Base-by-base conservation (phyloP, 1,284 basidiomycete genomes). In the Leccinum insolens region DNA sequence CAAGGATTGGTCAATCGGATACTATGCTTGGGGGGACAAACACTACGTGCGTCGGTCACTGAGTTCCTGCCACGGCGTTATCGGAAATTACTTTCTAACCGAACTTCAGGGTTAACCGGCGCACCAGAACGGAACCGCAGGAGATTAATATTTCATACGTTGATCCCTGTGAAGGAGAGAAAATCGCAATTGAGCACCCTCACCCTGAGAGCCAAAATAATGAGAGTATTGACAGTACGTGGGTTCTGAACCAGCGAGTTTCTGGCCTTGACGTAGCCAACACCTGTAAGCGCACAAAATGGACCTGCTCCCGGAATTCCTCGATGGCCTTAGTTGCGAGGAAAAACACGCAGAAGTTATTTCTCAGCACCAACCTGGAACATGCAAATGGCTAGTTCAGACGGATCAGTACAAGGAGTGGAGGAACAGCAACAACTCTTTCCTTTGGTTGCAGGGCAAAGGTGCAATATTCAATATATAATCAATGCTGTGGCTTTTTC, bases 371-470 rank as follows among this genome's bases (percentile, higher is more conserved):
- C 68, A 63, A 44, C 34, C 12, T 8, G 59, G 34, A 11, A 69
- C 68, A 2, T 67, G 64, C 20, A 41, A 5, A 9, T 69, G 68
- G 68, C 22, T 70, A 5, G 52, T 17, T 14, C 2, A 14, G 14
- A 67, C 64, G 2, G 9, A 34, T 46, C 22, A 20, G 4, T 69
- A 61, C n/a, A 58, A 14, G 15, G 2, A 3, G 15, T 69, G 68
- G 68, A 39, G 41, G 28, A 4, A 55, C 1, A 11, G n/a, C 0
- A n/a, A 63, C 1, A 9, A 63, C 4, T 49, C 64, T 0, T 67
- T 69, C 41, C 20, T 69, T 31, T 69, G 68, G 68, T 44, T 69
- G 25, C 57, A 63, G 2, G 68, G 68, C 3, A 69, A 70, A 63
- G 49, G 68, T 67, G 9, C 1, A 9, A 3, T 25, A 28, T 41